These are phyloP conservation scores for Ascochyta lentis DNA, from an alignment of 2,329 filamentous ascomycete genomes.

Conservation along the genomic window DNA sequence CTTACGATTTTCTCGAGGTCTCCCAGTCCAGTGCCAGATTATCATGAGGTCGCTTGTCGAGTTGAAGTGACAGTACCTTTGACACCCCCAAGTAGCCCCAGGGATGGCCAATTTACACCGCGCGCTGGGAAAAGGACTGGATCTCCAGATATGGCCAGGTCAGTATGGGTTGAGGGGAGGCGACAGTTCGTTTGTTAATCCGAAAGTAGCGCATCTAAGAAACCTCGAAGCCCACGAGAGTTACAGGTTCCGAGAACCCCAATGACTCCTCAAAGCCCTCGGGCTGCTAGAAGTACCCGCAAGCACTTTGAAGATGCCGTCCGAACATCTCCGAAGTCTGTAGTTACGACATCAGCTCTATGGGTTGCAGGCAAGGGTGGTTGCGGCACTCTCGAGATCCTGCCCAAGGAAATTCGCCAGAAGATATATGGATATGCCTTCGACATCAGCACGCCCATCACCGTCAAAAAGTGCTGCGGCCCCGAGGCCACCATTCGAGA, in stretches of 20 bases:
- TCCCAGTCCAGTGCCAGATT: slow-evolving; percentile 14
- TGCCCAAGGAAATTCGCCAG: slow-evolving; percentile 23
- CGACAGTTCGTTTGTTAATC: not conserved
- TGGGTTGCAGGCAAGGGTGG: slow-evolving; percentile 4
- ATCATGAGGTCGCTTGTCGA: not conserved
- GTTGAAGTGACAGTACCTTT: not conserved
- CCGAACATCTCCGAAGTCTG: not conserved
- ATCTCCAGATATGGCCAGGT: not conserved
- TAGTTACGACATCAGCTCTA: not conserved
- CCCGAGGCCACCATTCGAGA: slow-evolving; percentile 18
- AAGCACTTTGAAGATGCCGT: not conserved
- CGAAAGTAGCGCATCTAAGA: not conserved
- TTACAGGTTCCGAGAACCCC: not conserved
- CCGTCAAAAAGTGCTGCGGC: slow-evolving; percentile 23
- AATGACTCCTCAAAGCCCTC: not conserved
- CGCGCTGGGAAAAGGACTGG: not conserved
- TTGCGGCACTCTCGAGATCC: slow-evolving; percentile 12
- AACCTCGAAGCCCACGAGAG: not conserved
- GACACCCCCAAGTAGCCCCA: not conserved
- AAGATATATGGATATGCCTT: slow-evolving; percentile 18
- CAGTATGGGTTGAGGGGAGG: not conserved
- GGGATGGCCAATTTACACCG: not conserved
- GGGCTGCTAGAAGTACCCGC: not conserved
- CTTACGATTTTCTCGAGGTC: slow-evolving; percentile 9
- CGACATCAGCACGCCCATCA: slow-evolving; percentile 10